Base-by-base conservation (phyloP, 768 basidiomycete genomes). In the Sutorius australiensis region DNA sequence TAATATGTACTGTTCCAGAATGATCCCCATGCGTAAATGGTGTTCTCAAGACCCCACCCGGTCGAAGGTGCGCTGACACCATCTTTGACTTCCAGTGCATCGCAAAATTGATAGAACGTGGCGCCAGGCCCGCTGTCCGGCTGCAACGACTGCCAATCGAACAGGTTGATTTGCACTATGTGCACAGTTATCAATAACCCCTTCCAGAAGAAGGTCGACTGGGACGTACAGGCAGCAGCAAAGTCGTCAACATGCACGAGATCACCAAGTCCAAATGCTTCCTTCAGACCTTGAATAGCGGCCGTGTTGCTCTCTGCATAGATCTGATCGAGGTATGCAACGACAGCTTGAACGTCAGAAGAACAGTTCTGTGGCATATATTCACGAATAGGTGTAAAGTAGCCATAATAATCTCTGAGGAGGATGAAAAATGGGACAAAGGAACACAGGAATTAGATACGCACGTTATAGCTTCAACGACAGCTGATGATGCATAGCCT, bases 291-390 rank as follows among this genome's bases (percentile, higher is more conserved):
- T 50, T 81, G 67, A 33, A 86, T 82, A 12, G 80, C 78, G 28
- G 67, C 64, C 6, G 64, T 50, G 54, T 82, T 72, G 1, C 73
- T 72, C 4, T 70, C 70, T 0, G 68, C 67, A 58, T 86, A 81
- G 6, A 81, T 79, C 48, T 74, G 46, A 61, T 89, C 87, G 36
- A 89, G 69, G 58, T 86, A 77, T 6, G 76, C 61, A 48, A 89
- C 77, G 14, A 84, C 85, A 5, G 77, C 77, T 64, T 86, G 71
- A 30, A 88, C 77, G 60, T 90, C 88, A 0, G 84, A 78, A 8
- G 86, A 87, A 68, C 88, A 90, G 66, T 90, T 89, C 56, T 58
- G 57, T 2, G 86, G 82, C 84, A 87, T 88, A 60, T 80, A 71
- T 58, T 79, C 73, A 14, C 80, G 80, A 58, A 86, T 80, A 12